phyloP scores from a whole-genome alignment of 2,329 filamentous ascomycete species.

The Endoconidiophora polonica region DNA sequence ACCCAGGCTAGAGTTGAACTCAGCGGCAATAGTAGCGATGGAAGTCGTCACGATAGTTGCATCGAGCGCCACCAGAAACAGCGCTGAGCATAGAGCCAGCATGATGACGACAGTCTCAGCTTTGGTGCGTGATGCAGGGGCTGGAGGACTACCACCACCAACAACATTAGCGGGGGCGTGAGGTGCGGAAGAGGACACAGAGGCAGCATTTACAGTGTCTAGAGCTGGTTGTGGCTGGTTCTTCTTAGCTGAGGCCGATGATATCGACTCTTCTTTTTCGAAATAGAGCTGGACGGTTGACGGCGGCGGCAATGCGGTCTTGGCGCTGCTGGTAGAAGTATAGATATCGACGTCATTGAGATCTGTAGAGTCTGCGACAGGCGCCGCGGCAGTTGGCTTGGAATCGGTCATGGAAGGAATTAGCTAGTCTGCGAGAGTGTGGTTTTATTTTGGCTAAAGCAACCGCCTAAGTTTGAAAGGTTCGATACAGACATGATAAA shows the following conservation, averaged over 20 bases:
- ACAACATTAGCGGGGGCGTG: not conserved
- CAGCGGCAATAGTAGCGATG: slow-evolving; percentile 44
- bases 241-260: not conserved
- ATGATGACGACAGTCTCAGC: slow-evolving; percentile 25
- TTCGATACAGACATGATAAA: no score
- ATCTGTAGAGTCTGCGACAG: not conserved
- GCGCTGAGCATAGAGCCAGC: slow-evolving; percentile 25
- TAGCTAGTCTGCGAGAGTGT: no score
- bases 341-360: not conserved
- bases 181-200: not conserved
- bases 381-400: not conserved
- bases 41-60: slow-evolving; percentile 50
- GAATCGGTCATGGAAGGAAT: not conserved
- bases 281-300: not conserved
- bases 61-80: slow-evolving; percentile 39
- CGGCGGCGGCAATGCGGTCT: not conserved
- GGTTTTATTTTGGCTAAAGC: no score
- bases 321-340: not conserved
- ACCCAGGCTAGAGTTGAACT: slow-evolving; percentile 49
- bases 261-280: not conserved
- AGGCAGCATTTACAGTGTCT: not conserved
- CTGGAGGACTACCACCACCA: not conserved
- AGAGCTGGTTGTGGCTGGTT: not conserved
- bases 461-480: no score
- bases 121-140: slow-evolving; percentile 18